phyloP scores from a whole-genome alignment of 228 moss, liverwort and hornwort species.

The Sphagnum fallax region DNA sequence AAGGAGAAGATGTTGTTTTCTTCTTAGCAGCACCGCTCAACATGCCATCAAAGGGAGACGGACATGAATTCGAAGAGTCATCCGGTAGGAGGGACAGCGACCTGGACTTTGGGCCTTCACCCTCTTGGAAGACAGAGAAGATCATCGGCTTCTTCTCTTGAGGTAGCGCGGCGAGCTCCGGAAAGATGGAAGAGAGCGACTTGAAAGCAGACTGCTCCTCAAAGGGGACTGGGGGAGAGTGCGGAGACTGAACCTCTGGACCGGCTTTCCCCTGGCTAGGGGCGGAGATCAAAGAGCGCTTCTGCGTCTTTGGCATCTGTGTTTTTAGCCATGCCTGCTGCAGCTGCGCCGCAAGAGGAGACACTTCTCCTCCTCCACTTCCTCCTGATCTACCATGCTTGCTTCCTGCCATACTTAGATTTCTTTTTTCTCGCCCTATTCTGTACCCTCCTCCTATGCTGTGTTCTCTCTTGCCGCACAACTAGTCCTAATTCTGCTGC shows the following conservation, averaged over 20 bases:
- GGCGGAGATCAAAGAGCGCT: background rate
- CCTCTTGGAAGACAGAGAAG: background rate
- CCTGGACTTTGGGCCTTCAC: background rate
- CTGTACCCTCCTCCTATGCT: too few relatives aligned
- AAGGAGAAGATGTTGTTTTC: too few relatives aligned
- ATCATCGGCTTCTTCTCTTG: slow-evolving; percentile 6
- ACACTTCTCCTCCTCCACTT: slow-evolving; percentile 1
- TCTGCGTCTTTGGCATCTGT: slow-evolving; percentile 11
- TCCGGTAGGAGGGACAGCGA: too few relatives aligned
- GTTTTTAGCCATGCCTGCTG: slow-evolving; percentile 10
- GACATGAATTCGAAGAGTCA: too few relatives aligned
- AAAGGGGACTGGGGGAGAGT: background rate
- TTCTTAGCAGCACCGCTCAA: too few relatives aligned
- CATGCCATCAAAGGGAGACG: too few relatives aligned
- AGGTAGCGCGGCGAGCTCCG: slow-evolving; percentile 2
- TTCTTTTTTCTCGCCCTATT: too few relatives aligned
- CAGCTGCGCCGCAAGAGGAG: slow-evolving; percentile 13
- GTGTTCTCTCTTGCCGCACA: too few relatives aligned
- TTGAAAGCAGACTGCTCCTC: background rate
- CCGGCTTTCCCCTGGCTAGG: background rate
- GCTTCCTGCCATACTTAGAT: slow-evolving; percentile 2
- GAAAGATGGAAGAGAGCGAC: slow-evolving; percentile 10
- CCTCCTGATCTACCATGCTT: slow-evolving; percentile 8
- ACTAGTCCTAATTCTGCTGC: too few relatives aligned
- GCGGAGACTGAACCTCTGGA: background rate